Evolutionary conservation across 345 rosid genomes (phyloP).

Genomic region (Turritis glabra): DNA sequence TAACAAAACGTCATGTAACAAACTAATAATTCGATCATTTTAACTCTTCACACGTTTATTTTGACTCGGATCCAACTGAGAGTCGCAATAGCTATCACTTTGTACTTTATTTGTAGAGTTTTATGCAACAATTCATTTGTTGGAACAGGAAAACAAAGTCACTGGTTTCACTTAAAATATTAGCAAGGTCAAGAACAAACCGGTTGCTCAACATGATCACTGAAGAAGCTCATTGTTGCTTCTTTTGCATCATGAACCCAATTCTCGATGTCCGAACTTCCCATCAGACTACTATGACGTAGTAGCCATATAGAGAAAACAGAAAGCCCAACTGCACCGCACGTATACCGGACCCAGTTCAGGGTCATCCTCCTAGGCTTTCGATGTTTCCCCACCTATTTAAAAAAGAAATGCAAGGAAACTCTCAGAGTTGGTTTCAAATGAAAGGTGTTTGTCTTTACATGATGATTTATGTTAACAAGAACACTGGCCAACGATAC

Average conservation of each 20-base stretch:
- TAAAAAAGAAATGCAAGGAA: slow-evolving; percentile 1
- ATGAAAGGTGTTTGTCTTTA: neutral
- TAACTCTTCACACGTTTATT: neutral
- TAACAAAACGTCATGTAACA: slow-evolving; percentile 1
- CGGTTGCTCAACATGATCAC: slow-evolving; percentile 95
- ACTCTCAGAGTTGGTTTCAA: neutral
- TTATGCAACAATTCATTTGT: slow-evolving; percentile 10
- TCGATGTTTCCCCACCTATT: slow-evolving; percentile 71
- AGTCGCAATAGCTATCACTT: slow-evolving; percentile 1
- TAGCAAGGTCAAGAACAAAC: slow-evolving; percentile 46
- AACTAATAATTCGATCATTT: neutral
- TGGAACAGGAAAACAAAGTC: slow-evolving; percentile 14
- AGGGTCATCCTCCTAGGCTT: slow-evolving; percentile 70
- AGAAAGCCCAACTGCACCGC: slow-evolving; percentile 82
- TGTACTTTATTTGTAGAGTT: slow-evolving; percentile 1
- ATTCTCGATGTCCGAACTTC: slow-evolving; percentile 87
- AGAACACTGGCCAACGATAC: neutral
- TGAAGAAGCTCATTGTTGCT: slow-evolving; percentile 66
- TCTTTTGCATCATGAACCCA: slow-evolving; percentile 85
- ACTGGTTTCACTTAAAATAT: neutral
- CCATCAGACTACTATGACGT: slow-evolving; percentile 85
- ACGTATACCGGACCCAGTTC: slow-evolving; percentile 77
- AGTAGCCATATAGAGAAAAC: slow-evolving; percentile 79
- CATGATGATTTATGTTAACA: slow-evolving; percentile 8
- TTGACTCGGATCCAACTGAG: neutral